Percentiles rank a stretch among this genome's conserved stretches.
These are phyloP conservation scores for Eucalyptus sp. DNA, from an alignment of 345 rosid species.

Conservation along the genomic window DNA sequence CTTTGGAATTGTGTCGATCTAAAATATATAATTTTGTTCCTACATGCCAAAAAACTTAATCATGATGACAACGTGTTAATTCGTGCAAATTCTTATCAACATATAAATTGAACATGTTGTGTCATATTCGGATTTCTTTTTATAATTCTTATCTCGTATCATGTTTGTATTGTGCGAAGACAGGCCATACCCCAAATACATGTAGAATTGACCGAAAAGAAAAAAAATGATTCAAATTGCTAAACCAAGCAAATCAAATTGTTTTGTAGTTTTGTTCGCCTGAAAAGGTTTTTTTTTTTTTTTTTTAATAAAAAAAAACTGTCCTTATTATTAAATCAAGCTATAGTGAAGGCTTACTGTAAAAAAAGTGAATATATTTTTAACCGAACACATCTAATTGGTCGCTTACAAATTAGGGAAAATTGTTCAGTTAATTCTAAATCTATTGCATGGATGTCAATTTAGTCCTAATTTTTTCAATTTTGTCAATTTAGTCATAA, in stretches of 20 bases:
- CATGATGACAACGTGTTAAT: neutral
- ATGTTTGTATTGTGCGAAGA: neutral
- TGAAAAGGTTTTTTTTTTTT: neutral
- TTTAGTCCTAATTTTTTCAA: accelerated
- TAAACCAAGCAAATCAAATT: neutral
- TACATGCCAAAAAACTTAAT: neutral
- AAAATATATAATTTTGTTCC: neutral
- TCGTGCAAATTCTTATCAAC: neutral
- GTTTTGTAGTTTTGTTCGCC: neutral
- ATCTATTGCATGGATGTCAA: neutral
- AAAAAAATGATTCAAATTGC: neutral
- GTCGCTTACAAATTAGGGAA: neutral
- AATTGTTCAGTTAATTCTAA: accelerated
- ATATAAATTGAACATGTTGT: neutral
- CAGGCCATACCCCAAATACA: neutral
- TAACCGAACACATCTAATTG: neutral
- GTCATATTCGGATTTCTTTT: neutral
- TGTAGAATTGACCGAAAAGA: neutral
- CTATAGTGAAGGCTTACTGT: neutral
- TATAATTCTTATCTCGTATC: neutral
- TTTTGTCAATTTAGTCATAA: no score
- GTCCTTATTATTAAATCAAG: neutral
- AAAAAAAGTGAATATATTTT: neutral
- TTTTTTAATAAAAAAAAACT: neutral
- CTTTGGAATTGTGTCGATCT: neutral